Conservation (phyloP, 306 rosid species). For the Boehmeria nivea region DNA sequence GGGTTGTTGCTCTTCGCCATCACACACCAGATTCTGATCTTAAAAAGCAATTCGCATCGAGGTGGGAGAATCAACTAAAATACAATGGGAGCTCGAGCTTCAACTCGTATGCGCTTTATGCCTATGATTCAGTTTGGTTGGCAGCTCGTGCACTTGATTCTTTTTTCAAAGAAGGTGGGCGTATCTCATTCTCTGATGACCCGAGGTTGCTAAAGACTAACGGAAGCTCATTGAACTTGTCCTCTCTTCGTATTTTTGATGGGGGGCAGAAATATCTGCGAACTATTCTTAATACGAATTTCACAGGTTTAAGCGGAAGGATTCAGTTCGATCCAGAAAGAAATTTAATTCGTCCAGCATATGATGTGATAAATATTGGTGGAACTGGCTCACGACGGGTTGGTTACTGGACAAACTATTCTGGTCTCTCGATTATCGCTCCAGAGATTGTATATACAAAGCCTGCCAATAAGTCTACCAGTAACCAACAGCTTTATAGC, state of each 20-base stretch:
- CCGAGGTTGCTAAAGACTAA: conserved; percentile 48
- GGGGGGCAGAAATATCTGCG: conserved; percentile 53
- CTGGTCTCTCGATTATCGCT: conserved; percentile 46
- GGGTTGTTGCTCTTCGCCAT: conserved; percentile 58
- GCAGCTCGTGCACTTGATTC: conserved; percentile 72
- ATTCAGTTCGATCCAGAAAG: conserved; percentile 53
- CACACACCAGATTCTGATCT: conserved; percentile 30
- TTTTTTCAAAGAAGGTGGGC: conserved; percentile 59
- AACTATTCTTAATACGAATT: conserved; percentile 50
- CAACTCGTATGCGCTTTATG: conserved; percentile 80
- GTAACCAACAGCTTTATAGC: conserved; percentile 36
- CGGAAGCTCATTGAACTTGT: conserved; percentile 46
- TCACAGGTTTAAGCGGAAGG: conserved; percentile 65
- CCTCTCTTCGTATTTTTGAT: conserved; percentile 58
- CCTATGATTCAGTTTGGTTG: conserved; percentile 85
- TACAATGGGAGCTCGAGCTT: conserved; percentile 34
- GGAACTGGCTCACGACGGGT: conserved; percentile 52
- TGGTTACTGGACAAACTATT: conserved; percentile 77
- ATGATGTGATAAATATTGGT: conserved; percentile 65
- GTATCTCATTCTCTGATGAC: conserved; percentile 62
- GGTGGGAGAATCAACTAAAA: conserved; percentile 32
- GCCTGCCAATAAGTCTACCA: conserved; percentile 27
- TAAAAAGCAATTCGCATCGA: conserved; percentile 41
- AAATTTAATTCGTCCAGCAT: conserved; percentile 57
- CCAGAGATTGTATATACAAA: conserved; percentile 51